A percentile compares a stretch with the other conserved stretches of the same genome.
Evolutionary conservation across 371 early-diverging fungal genomes (phyloP).

Genomic region (Syncephalastrum monosporum): DNA sequence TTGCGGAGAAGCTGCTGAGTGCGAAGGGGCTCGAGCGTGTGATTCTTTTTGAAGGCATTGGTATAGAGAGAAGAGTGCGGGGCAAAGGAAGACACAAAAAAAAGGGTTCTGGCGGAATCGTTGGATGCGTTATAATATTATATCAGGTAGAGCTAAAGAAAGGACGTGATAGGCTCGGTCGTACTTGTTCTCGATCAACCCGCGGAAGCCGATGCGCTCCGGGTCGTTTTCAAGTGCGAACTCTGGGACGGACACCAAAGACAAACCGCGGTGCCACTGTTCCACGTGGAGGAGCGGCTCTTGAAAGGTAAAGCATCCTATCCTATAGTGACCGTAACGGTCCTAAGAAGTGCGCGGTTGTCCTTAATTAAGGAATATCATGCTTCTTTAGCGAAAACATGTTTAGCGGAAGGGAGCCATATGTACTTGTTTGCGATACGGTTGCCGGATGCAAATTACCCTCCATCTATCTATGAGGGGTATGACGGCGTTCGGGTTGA

Average conservation of each 20-base stretch:
- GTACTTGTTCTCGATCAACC: conserved; percentile 32
- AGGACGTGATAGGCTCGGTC: conserved; percentile 27
- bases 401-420: conserved; percentile 27
- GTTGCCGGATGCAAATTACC: conserved; percentile 40
- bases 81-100: too few species aligned
- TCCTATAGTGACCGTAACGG: too few species aligned
- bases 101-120: too few species aligned
- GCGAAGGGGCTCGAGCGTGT: not conserved
- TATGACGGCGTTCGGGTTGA: conserved; percentile 35
- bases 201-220: conserved; percentile 26
- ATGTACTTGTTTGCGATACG: conserved; percentile 47
- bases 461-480: conserved; percentile 36
- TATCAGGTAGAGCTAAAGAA: not conserved
- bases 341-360: too few species aligned
- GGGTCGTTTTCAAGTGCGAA: conserved; percentile 38
- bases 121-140: not conserved
- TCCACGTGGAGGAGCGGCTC: too few species aligned
- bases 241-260: conserved; percentile 7
- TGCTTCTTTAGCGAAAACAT: too few species aligned
- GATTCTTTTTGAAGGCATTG: not conserved
- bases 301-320: too few species aligned
- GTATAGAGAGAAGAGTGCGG: not conserved
- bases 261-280: too few species aligned
- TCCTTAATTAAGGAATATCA: too few species aligned
- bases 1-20: too few species aligned